phyloP scores from a whole-genome alignment of 2,329 filamentous ascomycete species.

The Cladophialophora immunda region DNA sequence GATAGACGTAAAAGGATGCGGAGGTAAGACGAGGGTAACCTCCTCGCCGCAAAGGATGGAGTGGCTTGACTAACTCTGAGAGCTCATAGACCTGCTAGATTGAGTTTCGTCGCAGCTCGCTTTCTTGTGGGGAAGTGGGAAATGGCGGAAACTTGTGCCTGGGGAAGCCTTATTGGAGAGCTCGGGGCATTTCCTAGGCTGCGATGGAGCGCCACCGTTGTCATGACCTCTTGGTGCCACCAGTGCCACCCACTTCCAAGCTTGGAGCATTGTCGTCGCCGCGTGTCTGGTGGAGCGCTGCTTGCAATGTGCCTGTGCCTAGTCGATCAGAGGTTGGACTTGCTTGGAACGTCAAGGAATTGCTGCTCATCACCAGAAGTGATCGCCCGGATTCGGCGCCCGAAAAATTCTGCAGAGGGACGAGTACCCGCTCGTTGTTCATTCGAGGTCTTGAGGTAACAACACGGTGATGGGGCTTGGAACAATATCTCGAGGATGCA shows the following conservation, averaged over 20 bases:
- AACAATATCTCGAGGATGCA: neutral
- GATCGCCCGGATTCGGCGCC: neutral
- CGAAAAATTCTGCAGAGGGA: neutral
- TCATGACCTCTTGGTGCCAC: neutral
- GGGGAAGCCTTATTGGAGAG: constrained; percentile 1
- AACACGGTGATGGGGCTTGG: neutral
- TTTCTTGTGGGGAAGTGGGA: constrained; percentile 5
- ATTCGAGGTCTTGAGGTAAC: neutral
- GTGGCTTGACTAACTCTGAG: neutral
- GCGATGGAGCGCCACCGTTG: constrained; percentile 16
- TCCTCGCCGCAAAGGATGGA: constrained; percentile 2
- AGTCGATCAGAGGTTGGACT: constrained; percentile 13
- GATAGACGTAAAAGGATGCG: constrained; percentile 19
- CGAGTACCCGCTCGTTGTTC: neutral
- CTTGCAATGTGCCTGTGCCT: neutral
- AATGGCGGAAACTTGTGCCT: neutral
- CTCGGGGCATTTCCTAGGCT: constrained; percentile 3
- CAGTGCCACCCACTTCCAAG: constrained; percentile 6
- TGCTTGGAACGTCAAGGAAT: constrained; percentile 10
- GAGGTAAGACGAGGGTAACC: constrained; percentile 8
- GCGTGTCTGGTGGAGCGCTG: constrained; percentile 6
- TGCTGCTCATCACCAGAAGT: constrained; percentile 3
- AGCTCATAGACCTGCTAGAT: constrained; percentile 20
- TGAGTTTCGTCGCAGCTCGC: constrained; percentile 14
- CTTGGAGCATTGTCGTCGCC: constrained; percentile 1